A percentile compares a stretch with the other conserved stretches of the same genome.
These are phyloP conservation scores for Microascus cirrosus DNA, from an alignment of 2,329 filamentous ascomycete species.

Conservation along the genomic window DNA sequence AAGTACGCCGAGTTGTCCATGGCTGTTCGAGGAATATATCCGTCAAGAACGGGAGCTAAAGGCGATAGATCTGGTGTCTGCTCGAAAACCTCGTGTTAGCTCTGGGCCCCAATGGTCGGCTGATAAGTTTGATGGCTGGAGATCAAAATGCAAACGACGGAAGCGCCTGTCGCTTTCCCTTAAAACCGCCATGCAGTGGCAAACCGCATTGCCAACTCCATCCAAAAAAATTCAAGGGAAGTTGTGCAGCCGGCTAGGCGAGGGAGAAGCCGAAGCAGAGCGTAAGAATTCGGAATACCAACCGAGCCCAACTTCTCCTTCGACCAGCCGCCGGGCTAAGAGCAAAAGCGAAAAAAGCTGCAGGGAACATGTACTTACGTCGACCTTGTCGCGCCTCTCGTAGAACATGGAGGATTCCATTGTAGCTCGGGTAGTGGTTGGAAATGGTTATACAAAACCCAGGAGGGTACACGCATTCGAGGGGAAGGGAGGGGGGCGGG, in stretches of 20 bases:
- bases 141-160: no score
- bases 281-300: no score
- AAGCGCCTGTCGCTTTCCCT: no score
- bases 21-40: background rate
- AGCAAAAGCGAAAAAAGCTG: background rate
- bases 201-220: no score
- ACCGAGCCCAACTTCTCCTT: background rate
- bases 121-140: no score
- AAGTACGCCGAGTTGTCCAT: constrained; percentile 4
- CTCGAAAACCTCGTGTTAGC: background rate
- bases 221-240: no score
- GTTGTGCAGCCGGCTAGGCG: no score
- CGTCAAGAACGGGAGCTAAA: background rate
- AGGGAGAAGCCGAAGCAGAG: no score
- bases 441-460: background rate
- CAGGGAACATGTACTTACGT: background rate
- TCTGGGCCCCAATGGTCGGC: background rate
- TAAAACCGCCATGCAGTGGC: no score
- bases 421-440: background rate
- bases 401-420: constrained; percentile 3
- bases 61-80: constrained; percentile 2
- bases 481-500: background rate
- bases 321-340: background rate
- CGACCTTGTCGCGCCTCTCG: constrained; percentile 4
- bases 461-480: background rate